Conservation (phyloP, 257 asterid species). For the Solanum arcanum region DNA sequence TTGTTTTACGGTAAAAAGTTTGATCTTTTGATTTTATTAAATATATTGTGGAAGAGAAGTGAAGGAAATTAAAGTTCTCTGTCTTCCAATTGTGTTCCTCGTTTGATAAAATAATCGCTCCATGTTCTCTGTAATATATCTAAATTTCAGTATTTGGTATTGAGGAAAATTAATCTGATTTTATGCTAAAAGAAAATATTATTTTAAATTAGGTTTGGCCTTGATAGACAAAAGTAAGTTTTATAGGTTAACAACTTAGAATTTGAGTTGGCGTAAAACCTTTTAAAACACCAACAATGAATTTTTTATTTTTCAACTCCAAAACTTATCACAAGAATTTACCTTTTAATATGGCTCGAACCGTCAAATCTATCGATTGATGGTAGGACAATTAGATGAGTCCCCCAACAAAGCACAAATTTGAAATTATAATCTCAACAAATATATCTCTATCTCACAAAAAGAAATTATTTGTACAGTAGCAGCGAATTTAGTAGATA, state of each 20-base stretch:
- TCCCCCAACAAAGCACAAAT: neutral
- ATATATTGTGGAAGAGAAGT: neutral
- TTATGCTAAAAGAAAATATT: neutral
- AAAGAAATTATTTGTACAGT: neutral
- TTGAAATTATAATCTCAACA: neutral
- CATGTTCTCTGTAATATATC: neutral
- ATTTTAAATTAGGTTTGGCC: neutral
- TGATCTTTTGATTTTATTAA: neutral
- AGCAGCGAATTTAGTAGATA: too few relatives aligned
- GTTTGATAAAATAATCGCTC: neutral
- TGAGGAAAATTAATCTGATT: neutral
- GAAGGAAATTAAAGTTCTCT: neutral
- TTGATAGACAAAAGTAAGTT: neutral
- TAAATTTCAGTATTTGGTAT: neutral
- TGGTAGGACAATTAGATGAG: neutral
- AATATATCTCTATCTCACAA: neutral
- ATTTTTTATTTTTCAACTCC: neutral
- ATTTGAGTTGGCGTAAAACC: neutral
- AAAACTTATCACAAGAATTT: neutral
- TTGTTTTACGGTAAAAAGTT: neutral
- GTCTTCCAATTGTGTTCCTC: neutral
- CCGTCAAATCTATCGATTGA: neutral
- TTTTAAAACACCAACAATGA: neutral
- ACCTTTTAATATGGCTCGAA: neutral
- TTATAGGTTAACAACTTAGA: neutral